phyloP scores from a whole-genome alignment of 2,329 filamentous ascomycete genomes.

The Ceratocystiopsis minuta region DNA sequence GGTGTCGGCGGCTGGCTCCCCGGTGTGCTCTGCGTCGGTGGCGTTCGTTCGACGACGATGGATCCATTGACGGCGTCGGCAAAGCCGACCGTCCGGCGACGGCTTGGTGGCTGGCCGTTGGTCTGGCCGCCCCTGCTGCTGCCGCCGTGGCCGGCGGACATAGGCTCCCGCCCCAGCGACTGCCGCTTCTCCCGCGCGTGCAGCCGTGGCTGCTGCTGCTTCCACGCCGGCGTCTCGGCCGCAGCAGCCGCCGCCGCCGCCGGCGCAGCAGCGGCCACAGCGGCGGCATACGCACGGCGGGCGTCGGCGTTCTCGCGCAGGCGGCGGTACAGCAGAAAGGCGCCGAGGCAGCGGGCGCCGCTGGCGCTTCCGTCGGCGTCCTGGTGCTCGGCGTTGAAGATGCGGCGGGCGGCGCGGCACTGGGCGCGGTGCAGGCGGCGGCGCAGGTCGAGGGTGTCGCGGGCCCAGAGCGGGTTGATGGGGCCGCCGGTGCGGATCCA shows the following conservation, averaged over 20 bases:
- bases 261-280: too few relatives aligned
- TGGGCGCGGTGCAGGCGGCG: slow-evolving; percentile 37
- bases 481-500: slow-evolving; percentile 37
- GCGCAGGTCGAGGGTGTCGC: slow-evolving; percentile 30
- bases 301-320: slow-evolving; percentile 24
- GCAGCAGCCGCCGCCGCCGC: too few relatives aligned
- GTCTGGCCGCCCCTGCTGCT: not conserved
- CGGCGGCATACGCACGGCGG: slow-evolving; percentile 2
- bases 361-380: slow-evolving; percentile 9
- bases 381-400: slow-evolving; percentile 33
- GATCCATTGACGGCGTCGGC: too few relatives aligned
- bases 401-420: slow-evolving; percentile 36
- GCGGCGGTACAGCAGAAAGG: slow-evolving; percentile 33
- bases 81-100: too few relatives aligned
- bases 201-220: slow-evolving; percentile 8
- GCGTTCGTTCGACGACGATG: not conserved
- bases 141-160: slow-evolving; percentile 4
- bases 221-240: slow-evolving; percentile 11
- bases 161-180: slow-evolving; percentile 5
- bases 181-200: slow-evolving; percentile 3
- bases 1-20: too few relatives aligned
- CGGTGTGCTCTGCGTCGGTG: too few relatives aligned
- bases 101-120: too few relatives aligned
- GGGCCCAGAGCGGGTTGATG: slow-evolving; percentile 36
- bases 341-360: slow-evolving; percentile 34